phyloP scores from a whole-genome alignment of 495 filamentous ascomycete species.

The Amniculicola lignicola region DNA sequence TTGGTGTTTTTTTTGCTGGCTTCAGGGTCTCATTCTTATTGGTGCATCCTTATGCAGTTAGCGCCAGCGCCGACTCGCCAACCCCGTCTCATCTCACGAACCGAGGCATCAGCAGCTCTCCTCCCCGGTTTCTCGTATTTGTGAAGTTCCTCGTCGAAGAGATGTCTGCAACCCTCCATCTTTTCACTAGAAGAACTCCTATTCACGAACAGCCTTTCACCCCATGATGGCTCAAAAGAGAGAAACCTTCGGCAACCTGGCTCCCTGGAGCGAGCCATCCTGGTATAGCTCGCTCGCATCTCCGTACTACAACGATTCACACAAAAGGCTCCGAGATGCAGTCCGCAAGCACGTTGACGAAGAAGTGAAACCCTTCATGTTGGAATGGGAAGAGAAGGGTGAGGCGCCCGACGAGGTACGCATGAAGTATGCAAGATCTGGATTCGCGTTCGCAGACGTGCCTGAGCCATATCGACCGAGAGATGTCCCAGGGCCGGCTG shows the following conservation, averaged over 20 bases:
- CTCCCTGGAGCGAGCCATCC: conserved; percentile 42
- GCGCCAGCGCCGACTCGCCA: no score
- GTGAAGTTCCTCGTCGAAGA: no score
- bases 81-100: no score
- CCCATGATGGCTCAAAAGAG: conserved; percentile 18
- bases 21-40: no score
- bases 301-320: conserved; percentile 43
- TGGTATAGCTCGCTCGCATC: conserved; percentile 41
- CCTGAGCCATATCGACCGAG: conserved; percentile 37
- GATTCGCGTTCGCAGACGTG: conserved; percentile 41
- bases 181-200: no score
- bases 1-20: no score
- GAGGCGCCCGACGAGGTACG: conserved; percentile 36
- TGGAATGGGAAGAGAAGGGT: conserved; percentile 43
- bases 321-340: conserved; percentile 34
- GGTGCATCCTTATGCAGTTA: no score
- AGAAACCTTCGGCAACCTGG: conserved; percentile 37
- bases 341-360: conserved; percentile 38
- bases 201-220: no score
- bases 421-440: conserved; percentile 36
- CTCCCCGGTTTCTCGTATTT: no score
- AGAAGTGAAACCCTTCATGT: conserved; percentile 37
- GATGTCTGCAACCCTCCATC: no score
- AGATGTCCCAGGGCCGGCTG: conserved; percentile 37
- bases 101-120: no score